phyloP scores from a whole-genome alignment of 352 stramenopile species.

The Elongisporangium anandrum region DNA sequence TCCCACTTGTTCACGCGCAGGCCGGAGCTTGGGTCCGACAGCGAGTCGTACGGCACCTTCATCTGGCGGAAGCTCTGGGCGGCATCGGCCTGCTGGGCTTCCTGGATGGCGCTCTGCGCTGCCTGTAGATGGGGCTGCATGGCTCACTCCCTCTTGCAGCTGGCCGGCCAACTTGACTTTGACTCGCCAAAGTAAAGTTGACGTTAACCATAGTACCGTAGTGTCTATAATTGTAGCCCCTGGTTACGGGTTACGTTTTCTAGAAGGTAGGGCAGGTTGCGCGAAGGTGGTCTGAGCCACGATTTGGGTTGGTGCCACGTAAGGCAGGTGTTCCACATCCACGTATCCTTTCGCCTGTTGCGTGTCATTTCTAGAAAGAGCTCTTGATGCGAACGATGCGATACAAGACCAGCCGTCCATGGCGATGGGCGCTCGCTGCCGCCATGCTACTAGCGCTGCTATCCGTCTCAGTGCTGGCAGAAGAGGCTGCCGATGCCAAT shows the following conservation, averaged over 20 bases:
- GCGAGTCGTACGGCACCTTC: conserved; percentile 35
- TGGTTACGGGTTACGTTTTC: neutral
- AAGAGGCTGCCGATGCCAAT: conserved; percentile 10
- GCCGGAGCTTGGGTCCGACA: conserved; percentile 35
- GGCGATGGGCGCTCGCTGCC: conserved; percentile 6
- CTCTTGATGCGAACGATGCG: neutral
- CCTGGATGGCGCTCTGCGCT: conserved; percentile 29
- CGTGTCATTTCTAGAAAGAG: neutral
- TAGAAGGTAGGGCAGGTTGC: neutral
- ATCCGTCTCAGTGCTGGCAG: neutral
- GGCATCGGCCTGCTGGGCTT: conserved; percentile 10
- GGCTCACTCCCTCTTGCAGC: neutral
- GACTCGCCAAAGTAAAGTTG: neutral
- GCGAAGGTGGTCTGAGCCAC: neutral
- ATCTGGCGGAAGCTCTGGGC: neutral
- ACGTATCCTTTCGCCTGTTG: neutral
- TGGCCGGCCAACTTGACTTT: too few species aligned
- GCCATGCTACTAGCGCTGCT: conserved; percentile 6
- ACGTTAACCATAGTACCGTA: neutral
- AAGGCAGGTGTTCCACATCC: neutral
- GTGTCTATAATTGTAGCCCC: neutral
- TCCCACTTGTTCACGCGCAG: conserved; percentile 85
- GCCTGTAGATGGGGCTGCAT: conserved; percentile 30
- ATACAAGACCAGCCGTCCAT: neutral
- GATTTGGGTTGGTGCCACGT: neutral